Evolutionary conservation across 306 rosid genomes (phyloP).

Genomic region (Ochetophila trinervis): DNA sequence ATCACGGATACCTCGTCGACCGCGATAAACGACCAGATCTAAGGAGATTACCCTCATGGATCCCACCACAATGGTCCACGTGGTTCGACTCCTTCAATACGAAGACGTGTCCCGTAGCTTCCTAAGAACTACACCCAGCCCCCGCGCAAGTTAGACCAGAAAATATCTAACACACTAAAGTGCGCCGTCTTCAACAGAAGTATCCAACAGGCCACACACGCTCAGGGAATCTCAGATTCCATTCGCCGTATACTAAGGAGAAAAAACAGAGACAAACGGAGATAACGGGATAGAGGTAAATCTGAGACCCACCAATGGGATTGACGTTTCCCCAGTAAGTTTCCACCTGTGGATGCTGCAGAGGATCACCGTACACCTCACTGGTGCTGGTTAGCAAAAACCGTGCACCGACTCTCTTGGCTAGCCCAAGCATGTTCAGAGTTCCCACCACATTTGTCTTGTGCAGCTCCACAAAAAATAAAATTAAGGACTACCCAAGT

Average conservation of each 20-base stretch:
- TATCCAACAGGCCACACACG: not conserved
- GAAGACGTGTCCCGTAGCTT: not conserved
- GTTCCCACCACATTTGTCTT: conserved; percentile 99
- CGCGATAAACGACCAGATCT: conserved; percentile 20
- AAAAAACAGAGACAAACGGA: not conserved
- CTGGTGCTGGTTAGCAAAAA: conserved; percentile 92
- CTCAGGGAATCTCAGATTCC: not conserved
- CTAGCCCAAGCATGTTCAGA: conserved; percentile 88
- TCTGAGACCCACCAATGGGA: conserved; percentile 70
- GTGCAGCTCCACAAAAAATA: conserved; percentile 29
- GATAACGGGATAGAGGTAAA: not conserved
- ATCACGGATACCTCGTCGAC: conserved; percentile 39
- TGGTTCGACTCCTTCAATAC: conserved; percentile 7
- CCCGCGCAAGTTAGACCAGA: conserved; percentile 9
- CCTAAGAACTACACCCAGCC: not conserved
- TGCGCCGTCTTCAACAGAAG: conserved; percentile 1
- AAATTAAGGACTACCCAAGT: conserved; percentile 43
- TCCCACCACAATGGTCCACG: conserved; percentile 28
- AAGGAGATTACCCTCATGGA: conserved; percentile 10
- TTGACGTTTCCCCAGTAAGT: conserved; percentile 99
- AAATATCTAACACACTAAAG: conserved; percentile 2
- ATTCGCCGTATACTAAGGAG: not conserved
- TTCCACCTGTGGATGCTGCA: conserved; percentile 96
- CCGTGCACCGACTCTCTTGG: conserved; percentile 87
- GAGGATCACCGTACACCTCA: conserved; percentile 98